Evolutionary conservation across 257 asterid species (phyloP), one percentile per base, ranked within the genome.

Genomic region (Solanum paucissectum): DNA sequence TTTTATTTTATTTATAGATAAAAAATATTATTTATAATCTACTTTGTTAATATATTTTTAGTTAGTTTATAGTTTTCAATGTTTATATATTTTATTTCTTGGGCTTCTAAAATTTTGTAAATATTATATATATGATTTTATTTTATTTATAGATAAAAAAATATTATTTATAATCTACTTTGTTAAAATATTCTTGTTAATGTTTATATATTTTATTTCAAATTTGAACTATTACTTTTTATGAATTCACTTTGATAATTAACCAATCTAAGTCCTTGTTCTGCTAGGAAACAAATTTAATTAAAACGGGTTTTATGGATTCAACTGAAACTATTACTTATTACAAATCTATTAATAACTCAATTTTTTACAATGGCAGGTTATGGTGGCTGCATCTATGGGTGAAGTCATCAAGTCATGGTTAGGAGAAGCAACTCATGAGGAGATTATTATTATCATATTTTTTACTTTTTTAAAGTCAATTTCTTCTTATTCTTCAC

Each of bases 351-450:
- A 29, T 81, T 6, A 46, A 46, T 81, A 46, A 46, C 12, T 79
- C 40, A 79, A 8, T 37, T 44, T 83, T 83, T 73, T 42, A 7
- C n/a, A 13, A 86, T 75, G 91, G 82, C 94, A 93, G 96, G 96
- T 83, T 92, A 91, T 86, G 92, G 91, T 38, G 72, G 91, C 89
- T 92, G 94, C 91, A 76, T 49, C 42, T 93, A 93, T 44, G 87
- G 4, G 29, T 81, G 85, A 81, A 77, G 14, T 77, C 29, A 27
- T 44, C 25, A 66, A 66, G 81, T 20, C 74, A 27, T 73, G 23
- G n/a, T 16, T 46, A 8, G 40, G 27, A 46, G 27, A 29, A 44
- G 27, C 85, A 81, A 42, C 38, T 4, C 62, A 44, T 27, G 40
- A 40, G 36, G 36, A 77, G 34, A 49, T 49, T 49, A 77, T 36